Base-by-base conservation (phyloP, 371 early-diverging fungal genomes). In the Fennellomyces sp. region DNA sequence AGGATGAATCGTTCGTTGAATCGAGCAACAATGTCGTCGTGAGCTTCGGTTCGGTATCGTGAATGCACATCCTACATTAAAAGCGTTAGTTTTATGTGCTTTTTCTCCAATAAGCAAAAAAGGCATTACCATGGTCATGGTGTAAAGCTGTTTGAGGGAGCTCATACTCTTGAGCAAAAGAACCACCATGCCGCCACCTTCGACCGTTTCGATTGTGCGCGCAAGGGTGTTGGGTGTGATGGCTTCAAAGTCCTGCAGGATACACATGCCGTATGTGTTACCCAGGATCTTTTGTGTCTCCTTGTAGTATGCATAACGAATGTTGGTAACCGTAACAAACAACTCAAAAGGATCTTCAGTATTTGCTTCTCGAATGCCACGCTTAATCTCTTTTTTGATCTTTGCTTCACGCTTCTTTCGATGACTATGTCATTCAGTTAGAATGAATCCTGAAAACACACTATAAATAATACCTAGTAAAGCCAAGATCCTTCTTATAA, bases 221-320 rank as follows among this genome's bases (percentile, higher is more conserved):
- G 99, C 99, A 35, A 99, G 80, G 29, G 98, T 76, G 75, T 99
- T 99, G 54, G 99, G 99, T 17, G 99, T 99, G 59, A 99, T 81
- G 11, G 97, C 96, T 70, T 98, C 98, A 75, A 99, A 99, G 82
- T 99, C 99, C 86, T 99, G 98, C 33, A 99, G 80, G 41, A 99
- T 91, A 63, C 97, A 96, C 96, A 99, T 96, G 38, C 99, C 99
- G 65, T 90, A 99, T 21, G 99, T 99, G 70, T 96, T 94, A 75
- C 99, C 99, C 56, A 99, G 87, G 58, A 99, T 94, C 70, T 94
- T 99, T 61, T 99, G 94, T 12, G 95, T 92, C 75, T 99, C 99
- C 74, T 97, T 98, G 83, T 99, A 99, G 87, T 96, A 97, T 11
- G 95, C 89, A 80, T 97, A 99, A 52, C 97, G 88, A 64, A 97